Percentiles rank a stretch among this genome's conserved stretches.
Evolutionary conservation across 2,329 filamentous ascomycete genomes (phyloP).

Genomic region (Zasmidium cellare): DNA sequence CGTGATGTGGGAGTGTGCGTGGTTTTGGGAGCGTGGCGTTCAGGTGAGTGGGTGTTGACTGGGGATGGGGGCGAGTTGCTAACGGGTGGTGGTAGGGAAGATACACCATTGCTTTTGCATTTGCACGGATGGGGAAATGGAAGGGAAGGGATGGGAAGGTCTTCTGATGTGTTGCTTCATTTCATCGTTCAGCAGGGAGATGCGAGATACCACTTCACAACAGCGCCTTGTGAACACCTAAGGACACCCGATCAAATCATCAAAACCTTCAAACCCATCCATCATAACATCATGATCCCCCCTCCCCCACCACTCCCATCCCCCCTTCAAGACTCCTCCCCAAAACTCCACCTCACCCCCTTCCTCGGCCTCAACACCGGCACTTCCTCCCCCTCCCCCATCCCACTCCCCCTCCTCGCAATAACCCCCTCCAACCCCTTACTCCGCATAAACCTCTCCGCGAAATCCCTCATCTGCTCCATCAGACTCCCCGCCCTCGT

Average conservation of each 20-base stretch:
- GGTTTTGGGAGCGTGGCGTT: not conserved
- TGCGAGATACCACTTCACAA: not conserved
- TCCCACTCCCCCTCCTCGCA: constrained; percentile 7
- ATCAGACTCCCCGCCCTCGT: constrained; percentile 9
- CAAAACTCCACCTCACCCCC: constrained; percentile 24
- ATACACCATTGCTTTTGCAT: not conserved
- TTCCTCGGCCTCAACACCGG: constrained; percentile 27
- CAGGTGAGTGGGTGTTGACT: not conserved
- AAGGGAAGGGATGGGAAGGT: no score
- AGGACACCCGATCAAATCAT: not conserved
- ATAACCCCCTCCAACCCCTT: constrained; percentile 8
- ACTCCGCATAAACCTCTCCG: constrained; percentile 15
- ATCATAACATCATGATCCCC: not conserved
- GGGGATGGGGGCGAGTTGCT: not conserved
- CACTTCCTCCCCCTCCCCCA: constrained; percentile 17
- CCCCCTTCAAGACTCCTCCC: not conserved
- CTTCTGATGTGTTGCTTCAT: not conserved
- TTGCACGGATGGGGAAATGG: not conserved
- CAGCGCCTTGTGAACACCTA: not conserved
- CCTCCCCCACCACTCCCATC: not conserved
- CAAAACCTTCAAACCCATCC: not conserved
- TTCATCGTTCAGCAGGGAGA: not conserved
- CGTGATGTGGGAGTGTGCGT: not conserved
- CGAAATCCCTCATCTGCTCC: constrained; percentile 12
- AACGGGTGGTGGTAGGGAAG: no score